phyloP scores from a whole-genome alignment of 2,329 filamentous ascomycete species.

The Phaeosphaeria sp. region DNA sequence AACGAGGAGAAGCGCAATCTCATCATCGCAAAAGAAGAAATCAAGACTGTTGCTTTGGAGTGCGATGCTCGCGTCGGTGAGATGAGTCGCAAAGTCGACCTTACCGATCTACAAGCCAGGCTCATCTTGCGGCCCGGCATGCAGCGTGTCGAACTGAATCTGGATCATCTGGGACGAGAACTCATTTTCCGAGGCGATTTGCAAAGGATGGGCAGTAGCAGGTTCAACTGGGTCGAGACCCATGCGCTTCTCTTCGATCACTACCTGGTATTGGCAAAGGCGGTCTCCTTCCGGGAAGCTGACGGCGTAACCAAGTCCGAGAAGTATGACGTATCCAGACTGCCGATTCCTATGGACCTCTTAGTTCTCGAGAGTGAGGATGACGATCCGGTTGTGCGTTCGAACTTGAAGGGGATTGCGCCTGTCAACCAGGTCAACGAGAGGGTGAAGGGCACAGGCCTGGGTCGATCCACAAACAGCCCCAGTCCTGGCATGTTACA shows the following conservation, averaged over 20 bases:
- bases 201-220: conserved; percentile 84
- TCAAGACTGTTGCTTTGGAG: conserved; percentile 85
- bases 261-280: conserved; percentile 91
- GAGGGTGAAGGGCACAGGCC: conserved; percentile 55
- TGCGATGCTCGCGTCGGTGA: conserved; percentile 93
- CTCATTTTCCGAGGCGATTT: conserved; percentile 89
- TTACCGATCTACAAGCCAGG: conserved; percentile 83
- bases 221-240: conserved; percentile 92
- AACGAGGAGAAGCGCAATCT: conserved; percentile 90
- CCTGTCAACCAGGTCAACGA: conserved; percentile 60
- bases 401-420: conserved; percentile 71
- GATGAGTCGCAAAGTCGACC: conserved; percentile 86
- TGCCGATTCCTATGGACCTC: conserved; percentile 96
- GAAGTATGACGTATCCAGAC: conserved; percentile 89
- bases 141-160: conserved; percentile 81
- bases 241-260: conserved; percentile 95
- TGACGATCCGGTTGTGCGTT: conserved; percentile 88
- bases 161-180: conserved; percentile 92
- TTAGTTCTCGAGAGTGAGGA: conserved; percentile 90
- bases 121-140: conserved; percentile 86
- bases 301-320: conserved; percentile 76
- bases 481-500: conserved; percentile 61
- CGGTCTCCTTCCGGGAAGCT: conserved; percentile 70
- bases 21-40: conserved; percentile 84
- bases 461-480: conserved; percentile 56